A percentile compares a stretch with the other conserved stretches of the same genome.
These are phyloP conservation scores for Guyanaporus albipodus DNA, from an alignment of 768 basidiomycete species.

Conservation along the genomic window DNA sequence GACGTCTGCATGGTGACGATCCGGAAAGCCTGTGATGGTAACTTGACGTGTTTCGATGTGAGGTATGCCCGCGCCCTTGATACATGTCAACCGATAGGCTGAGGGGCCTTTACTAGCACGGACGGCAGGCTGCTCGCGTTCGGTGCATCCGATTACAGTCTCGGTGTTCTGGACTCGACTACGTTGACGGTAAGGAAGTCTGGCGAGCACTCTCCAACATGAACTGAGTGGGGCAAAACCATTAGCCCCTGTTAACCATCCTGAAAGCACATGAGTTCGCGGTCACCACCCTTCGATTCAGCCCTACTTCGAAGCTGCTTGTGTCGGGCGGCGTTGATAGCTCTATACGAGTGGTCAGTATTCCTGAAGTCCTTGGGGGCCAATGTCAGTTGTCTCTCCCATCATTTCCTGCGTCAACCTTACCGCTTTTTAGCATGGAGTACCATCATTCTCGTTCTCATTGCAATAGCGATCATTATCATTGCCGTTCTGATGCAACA, in stretches of 20 bases:
- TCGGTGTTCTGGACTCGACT: slow-evolving; percentile 78
- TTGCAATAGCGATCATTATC: slow-evolving; percentile 42
- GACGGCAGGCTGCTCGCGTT: slow-evolving; percentile 82
- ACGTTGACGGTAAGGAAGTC: slow-evolving; percentile 62
- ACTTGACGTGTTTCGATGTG: slow-evolving; percentile 83
- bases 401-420: slow-evolving; percentile 29
- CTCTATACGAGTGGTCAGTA: slow-evolving; percentile 71
- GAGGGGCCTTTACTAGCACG: slow-evolving; percentile 42
- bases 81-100: slow-evolving; percentile 1
- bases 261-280: slow-evolving; percentile 95
- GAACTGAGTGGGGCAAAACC: background rate
- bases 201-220: background rate
- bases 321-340: slow-evolving; percentile 92
- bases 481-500: slow-evolving; percentile 40
- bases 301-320: slow-evolving; percentile 72
- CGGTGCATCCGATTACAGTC: slow-evolving; percentile 81
- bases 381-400: slow-evolving; percentile 45
- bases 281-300: slow-evolving; percentile 86
- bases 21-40: slow-evolving; percentile 73
- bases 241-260: slow-evolving; percentile 82
- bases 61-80: slow-evolving; percentile 49
- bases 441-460: slow-evolving; percentile 36
- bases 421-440: slow-evolving; percentile 34
- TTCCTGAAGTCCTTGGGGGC: slow-evolving; percentile 54
- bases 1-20: slow-evolving; percentile 47